Evolutionary conservation across 2,329 filamentous ascomycete genomes (phyloP).

Genomic region (Epichloe scottii): DNA sequence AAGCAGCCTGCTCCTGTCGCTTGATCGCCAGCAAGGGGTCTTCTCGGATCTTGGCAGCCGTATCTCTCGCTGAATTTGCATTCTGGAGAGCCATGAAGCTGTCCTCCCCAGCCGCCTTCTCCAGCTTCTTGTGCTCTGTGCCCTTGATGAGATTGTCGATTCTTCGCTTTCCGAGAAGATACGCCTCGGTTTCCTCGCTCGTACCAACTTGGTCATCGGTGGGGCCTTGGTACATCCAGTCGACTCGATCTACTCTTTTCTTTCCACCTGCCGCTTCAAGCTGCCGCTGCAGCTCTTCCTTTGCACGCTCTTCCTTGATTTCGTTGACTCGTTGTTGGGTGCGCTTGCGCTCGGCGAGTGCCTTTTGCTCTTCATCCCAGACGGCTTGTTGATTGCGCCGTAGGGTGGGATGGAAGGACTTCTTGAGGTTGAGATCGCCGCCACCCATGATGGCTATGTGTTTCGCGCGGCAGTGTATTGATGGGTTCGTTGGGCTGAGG

Average conservation of each 20-base stretch:
- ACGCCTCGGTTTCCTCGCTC: conserved; percentile 84
- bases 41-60: conserved; percentile 72
- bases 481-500: neutral
- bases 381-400: conserved; percentile 84
- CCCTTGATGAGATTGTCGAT: conserved; percentile 76
- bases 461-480: neutral
- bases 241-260: conserved; percentile 70
- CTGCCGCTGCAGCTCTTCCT: conserved; percentile 81
- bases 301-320: conserved; percentile 81
- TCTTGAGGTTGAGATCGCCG: conserved; percentile 90
- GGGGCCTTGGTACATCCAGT: conserved; percentile 97
- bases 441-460: conserved; percentile 59
- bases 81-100: conserved; percentile 49
- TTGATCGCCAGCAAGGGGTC: conserved; percentile 92
- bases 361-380: conserved; percentile 84
- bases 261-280: conserved; percentile 80
- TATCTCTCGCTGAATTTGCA: conserved; percentile 66
- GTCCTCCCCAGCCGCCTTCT: conserved; percentile 57
- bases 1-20: conserved; percentile 74
- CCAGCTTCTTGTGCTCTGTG: conserved; percentile 66
- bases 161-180: conserved; percentile 79
- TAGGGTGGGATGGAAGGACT: conserved; percentile 86
- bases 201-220: conserved; percentile 63
- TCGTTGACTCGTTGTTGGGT: conserved; percentile 87
- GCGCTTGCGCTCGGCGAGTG: conserved; percentile 86